Evolutionary conservation across 2,329 filamentous ascomycete species (phyloP).

Genomic region (Pyrenophora tritici-repentis): DNA sequence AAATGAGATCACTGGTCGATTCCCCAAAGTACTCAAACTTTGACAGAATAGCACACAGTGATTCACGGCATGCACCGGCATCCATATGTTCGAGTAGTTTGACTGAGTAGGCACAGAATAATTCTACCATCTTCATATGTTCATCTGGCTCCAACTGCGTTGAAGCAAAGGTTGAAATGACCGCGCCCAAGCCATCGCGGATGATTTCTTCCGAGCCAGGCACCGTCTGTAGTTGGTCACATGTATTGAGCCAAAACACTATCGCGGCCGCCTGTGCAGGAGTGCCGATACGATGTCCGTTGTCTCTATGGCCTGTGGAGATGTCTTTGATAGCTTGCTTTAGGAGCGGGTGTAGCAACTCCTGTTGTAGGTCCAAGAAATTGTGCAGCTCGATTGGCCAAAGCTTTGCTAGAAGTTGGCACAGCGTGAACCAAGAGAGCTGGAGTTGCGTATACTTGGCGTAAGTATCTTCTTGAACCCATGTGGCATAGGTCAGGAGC

Average conservation of each 20-base stretch:
- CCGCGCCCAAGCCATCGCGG: slow-evolving; percentile 24
- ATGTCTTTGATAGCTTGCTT: slow-evolving; percentile 34
- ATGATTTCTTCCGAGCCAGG: slow-evolving; percentile 28
- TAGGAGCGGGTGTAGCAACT: slow-evolving; percentile 31
- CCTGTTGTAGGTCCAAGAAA: slow-evolving; percentile 30
- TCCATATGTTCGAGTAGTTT: slow-evolving; percentile 31
- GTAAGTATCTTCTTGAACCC: slow-evolving; percentile 28
- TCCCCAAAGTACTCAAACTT: slow-evolving; percentile 21
- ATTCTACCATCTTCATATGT: slow-evolving; percentile 23
- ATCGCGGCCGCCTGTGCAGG: slow-evolving; percentile 29
- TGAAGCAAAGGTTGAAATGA: slow-evolving; percentile 28
- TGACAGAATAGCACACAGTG: slow-evolving; percentile 26
- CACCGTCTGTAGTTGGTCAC: slow-evolving; percentile 30
- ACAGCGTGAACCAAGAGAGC: slow-evolving; percentile 37
- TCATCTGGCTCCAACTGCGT: slow-evolving; percentile 19
- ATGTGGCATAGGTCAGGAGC: slow-evolving; percentile 26
- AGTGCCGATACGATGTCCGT: slow-evolving; percentile 20
- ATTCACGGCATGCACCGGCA: slow-evolving; percentile 16
- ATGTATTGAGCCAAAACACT: slow-evolving; percentile 35
- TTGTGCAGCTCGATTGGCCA: slow-evolving; percentile 41
- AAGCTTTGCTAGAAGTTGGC: slow-evolving; percentile 31
- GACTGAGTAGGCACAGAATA: slow-evolving; percentile 36
- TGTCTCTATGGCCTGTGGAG: slow-evolving; percentile 13
- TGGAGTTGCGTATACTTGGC: slow-evolving; percentile 22
- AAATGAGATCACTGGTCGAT: slow-evolving; percentile 9